These are phyloP conservation scores for Suillus paluster DNA, from an alignment of 768 basidiomycete species.

Conservation along the genomic window DNA sequence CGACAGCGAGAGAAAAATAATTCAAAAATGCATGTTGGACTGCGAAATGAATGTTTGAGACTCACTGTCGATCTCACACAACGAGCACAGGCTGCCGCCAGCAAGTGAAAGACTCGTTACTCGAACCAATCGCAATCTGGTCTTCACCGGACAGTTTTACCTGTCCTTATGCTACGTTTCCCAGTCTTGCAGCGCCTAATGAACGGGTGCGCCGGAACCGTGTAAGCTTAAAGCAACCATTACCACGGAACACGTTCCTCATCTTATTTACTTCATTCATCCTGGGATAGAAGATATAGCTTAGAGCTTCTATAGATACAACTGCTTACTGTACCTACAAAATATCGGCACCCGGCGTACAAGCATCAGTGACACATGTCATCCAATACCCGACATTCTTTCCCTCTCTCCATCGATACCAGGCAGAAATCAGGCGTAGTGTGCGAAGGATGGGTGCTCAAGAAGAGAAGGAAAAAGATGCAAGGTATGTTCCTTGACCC, in stretches of 20 bases:
- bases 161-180: background rate
- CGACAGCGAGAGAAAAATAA: slow-evolving; percentile 20
- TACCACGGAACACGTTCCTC: slow-evolving; percentile 4
- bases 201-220: slow-evolving; percentile 7
- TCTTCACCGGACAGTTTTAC: background rate
- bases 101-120: slow-evolving; percentile 10
- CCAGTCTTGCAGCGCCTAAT: slow-evolving; percentile 5
- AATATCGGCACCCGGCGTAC: slow-evolving; percentile 1
- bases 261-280: slow-evolving; percentile 1
- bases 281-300: background rate
- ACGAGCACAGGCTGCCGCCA: slow-evolving; percentile 10
- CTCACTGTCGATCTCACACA: slow-evolving; percentile 11
- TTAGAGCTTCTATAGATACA: slow-evolving; percentile 2
- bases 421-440: slow-evolving; percentile 37
- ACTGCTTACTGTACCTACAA: background rate
- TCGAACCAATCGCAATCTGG: slow-evolving; percentile 5
- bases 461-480: slow-evolving; percentile 88
- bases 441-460: slow-evolving; percentile 80
- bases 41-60: slow-evolving; percentile 13
- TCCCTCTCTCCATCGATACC: slow-evolving; percentile 12
- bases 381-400: slow-evolving; percentile 12
- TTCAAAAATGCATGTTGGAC: slow-evolving; percentile 13
- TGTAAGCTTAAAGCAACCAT: slow-evolving; percentile 3
- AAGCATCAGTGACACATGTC: slow-evolving; percentile 15
- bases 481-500: slow-evolving; percentile 56